Evolutionary conservation across 257 asterid species (phyloP).

Genomic region (Solanum pinnatisectum): DNA sequence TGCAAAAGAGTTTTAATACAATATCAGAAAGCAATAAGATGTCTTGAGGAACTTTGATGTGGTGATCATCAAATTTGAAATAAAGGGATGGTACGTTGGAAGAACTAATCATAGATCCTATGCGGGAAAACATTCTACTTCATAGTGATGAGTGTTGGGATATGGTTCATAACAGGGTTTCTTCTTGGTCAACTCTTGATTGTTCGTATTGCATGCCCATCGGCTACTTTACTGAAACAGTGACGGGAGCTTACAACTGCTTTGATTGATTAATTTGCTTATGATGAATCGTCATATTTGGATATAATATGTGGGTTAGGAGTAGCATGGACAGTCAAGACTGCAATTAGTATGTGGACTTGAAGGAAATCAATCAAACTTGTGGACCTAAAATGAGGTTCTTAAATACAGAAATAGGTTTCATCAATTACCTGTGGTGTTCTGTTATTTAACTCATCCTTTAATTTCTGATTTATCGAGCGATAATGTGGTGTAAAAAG

Average conservation of each 20-base stretch:
- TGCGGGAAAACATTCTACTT: not conserved
- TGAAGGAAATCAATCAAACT: not conserved
- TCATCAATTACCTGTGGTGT: not conserved
- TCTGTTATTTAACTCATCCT: not conserved
- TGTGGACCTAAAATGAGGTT: not conserved
- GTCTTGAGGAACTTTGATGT: not conserved
- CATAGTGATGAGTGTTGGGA: not conserved
- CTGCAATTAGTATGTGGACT: not conserved
- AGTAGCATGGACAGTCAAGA: not conserved
- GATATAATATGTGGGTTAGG: not conserved
- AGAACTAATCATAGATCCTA: not conserved
- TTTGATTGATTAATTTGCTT: not conserved
- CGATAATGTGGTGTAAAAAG: not conserved
- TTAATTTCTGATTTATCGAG: not conserved
- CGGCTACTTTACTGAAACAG: not conserved
- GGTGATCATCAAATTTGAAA: not conserved
- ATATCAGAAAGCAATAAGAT: not conserved
- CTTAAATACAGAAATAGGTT: not conserved
- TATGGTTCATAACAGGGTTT: not conserved
- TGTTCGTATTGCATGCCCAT: not conserved
- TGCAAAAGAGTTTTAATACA: too few relatives aligned
- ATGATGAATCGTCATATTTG: not conserved
- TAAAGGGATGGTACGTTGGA: not conserved
- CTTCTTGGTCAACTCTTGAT: not conserved
- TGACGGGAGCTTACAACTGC: not conserved